Evolutionary conservation across 768 basidiomycete genomes (phyloP).

Genomic region (Tulasnella sp.): DNA sequence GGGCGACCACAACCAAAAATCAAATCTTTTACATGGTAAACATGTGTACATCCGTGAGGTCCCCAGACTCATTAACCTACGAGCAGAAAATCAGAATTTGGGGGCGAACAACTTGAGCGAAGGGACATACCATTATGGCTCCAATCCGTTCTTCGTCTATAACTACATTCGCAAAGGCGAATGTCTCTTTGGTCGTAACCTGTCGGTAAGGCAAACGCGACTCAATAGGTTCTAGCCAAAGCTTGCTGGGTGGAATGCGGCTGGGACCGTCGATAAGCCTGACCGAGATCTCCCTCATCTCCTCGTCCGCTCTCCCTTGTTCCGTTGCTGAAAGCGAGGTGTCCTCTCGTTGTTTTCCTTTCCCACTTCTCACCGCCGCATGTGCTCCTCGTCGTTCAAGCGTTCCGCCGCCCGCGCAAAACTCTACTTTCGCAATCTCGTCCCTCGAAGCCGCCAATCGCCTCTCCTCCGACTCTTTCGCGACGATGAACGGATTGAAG

Average conservation of each 20-base stretch:
- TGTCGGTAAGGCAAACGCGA: slow-evolving; percentile 10
- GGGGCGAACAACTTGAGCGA: neutral
- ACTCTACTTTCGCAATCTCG: neutral
- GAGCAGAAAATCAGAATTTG: neutral
- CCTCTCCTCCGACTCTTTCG: slow-evolving; percentile 1
- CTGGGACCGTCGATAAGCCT: slow-evolving; percentile 2
- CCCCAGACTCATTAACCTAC: slow-evolving; percentile 5
- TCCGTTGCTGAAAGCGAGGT: neutral
- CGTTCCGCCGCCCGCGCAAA: neutral
- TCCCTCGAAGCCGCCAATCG: neutral
- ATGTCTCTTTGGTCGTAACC: slow-evolving; percentile 10
- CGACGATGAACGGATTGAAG: slow-evolving; percentile 8
- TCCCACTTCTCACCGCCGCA: neutral
- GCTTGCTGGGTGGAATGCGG: neutral
- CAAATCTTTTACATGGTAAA: slow-evolving; percentile 15
- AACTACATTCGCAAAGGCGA: slow-evolving; percentile 11
- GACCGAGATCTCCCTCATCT: neutral
- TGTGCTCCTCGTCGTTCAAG: neutral
- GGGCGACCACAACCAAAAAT: too few species aligned
- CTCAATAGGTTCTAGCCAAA: neutral
- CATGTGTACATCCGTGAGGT: slow-evolving; percentile 7
- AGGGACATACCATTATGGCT: slow-evolving; percentile 3
- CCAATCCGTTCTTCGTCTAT: slow-evolving; percentile 17
- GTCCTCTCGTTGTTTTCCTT: neutral
- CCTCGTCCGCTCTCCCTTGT: neutral